Evolutionary conservation across 2,329 filamentous ascomycete species (phyloP).

Genomic region (Escovopsis weberi): DNA sequence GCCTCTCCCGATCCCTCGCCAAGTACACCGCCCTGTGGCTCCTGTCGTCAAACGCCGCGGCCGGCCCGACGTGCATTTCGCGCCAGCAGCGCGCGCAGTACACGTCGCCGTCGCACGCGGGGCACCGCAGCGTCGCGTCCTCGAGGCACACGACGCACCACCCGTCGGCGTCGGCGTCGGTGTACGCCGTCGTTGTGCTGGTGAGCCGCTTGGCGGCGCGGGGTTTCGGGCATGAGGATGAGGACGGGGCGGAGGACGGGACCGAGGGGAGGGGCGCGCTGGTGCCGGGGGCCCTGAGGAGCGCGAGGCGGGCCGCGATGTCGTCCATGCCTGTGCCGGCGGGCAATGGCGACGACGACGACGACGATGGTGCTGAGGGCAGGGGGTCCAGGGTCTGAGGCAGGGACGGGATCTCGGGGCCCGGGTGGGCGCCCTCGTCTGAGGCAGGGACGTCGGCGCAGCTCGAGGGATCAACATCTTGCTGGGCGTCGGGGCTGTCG

Average conservation of each 20-base stretch:
- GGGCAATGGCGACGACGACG: not conserved
- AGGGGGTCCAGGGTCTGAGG: constrained; percentile 29
- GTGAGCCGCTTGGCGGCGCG: constrained; percentile 22
- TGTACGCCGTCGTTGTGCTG: constrained; percentile 29
- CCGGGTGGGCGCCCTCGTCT: constrained; percentile 5
- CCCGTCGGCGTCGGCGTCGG: constrained; percentile 56
- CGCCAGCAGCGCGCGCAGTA: constrained; percentile 71
- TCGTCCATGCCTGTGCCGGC: constrained; percentile 22
- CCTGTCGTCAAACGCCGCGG: constrained; percentile 55
- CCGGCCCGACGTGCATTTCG: constrained; percentile 60
- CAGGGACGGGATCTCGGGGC: constrained; percentile 24
- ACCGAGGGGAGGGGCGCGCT: constrained; percentile 30
- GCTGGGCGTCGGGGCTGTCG: no score
- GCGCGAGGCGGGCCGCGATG: constrained; percentile 38
- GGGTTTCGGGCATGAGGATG: constrained; percentile 6
- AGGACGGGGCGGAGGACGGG: constrained; percentile 32
- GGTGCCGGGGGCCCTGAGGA: constrained; percentile 26
- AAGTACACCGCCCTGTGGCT: constrained; percentile 54
- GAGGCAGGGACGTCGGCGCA: no score
- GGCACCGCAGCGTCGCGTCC: constrained; percentile 57
- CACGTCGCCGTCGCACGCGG: constrained; percentile 55
- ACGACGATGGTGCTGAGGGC: constrained; percentile 10
- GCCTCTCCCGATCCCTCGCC: constrained; percentile 21
- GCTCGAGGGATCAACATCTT: no score
- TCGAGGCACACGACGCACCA: constrained; percentile 79